Base-by-base conservation (phyloP, 768 basidiomycete species). In the Collybia nuda region DNA sequence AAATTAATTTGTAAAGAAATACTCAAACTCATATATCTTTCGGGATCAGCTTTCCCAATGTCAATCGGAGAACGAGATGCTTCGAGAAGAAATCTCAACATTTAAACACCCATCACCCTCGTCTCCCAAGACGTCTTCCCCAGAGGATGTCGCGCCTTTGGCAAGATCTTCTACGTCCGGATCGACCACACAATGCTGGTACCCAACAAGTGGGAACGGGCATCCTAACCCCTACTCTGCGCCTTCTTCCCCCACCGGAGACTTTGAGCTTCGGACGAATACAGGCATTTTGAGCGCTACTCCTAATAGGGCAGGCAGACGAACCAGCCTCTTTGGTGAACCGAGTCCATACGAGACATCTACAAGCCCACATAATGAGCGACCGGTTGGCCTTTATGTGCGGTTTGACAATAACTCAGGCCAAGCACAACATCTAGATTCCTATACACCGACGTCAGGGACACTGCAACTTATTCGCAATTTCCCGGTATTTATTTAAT, bases 51-150 rank as follows among this genome's bases (percentile, higher is more conserved):
- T 67, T 26, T 43, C 48, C 26, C 52, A 54, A 40, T 50, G 62
- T 22, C 64, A 73, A 51, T 54, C 65, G 23, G 63, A 75, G 52
- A 58, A 76, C 6, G 65, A 71, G 51, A 62, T 65, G 17, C 68
- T 75, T 48, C 68, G 67, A 14, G 52, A 63, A 9, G 61, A 64
- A 38, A 56, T 66, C 32, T 56, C 59, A 5, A 63, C 59, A 41
- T 65, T 57, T 56, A 67, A 57, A 44, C 65, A 69, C 56, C 82
- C 82, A 3, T 72, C 84, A 17, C 82, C 81, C 21, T 62, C 67
- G 36, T 82, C 81, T n/a, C 82, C 82, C 11, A 73, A 77, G 48
- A 80, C 79, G 2, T 61, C 81, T 6, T 69, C 76, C 6, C 64
- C 75, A 9, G 75, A 78, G 23, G 67, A 69, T 36, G 65, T 79